phyloP scores from a whole-genome alignment of 2,329 filamentous ascomycete species.

The Gliomastix tumulicola region DNA sequence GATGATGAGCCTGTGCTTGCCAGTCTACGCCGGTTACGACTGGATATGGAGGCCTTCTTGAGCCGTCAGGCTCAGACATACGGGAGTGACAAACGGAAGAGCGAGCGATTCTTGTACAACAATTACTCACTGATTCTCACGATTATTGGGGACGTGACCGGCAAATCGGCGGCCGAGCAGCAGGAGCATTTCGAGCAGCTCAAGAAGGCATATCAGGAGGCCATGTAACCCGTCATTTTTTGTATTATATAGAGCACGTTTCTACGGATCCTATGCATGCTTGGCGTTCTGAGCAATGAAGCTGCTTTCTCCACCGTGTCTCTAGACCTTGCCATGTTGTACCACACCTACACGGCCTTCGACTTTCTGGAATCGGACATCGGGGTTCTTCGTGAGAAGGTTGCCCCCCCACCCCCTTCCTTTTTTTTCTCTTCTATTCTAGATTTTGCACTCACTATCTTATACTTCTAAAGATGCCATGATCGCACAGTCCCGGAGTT shows the following conservation, averaged over 20 bases:
- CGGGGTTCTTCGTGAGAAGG: too few species aligned
- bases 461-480: too few species aligned
- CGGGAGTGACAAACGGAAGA: slow-evolving; percentile 67
- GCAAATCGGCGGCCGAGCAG: slow-evolving; percentile 69
- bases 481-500: too few species aligned
- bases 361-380: too few species aligned
- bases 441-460: too few species aligned
- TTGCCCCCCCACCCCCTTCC: too few species aligned
- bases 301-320: too few species aligned
- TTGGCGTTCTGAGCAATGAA: not conserved
- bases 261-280: not conserved
- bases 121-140: slow-evolving; percentile 94
- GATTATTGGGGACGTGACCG: slow-evolving; percentile 73
- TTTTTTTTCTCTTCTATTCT: too few species aligned
- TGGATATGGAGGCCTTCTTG: slow-evolving; percentile 79
- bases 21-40: slow-evolving; percentile 68
- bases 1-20: slow-evolving; percentile 89
- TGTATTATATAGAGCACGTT: not conserved
- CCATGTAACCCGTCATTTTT: slow-evolving; percentile 7
- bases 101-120: slow-evolving; percentile 85
- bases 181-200: slow-evolving; percentile 66
- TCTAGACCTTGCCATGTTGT: too few species aligned
- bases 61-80: slow-evolving; percentile 56
- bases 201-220: slow-evolving; percentile 51
- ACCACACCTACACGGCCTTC: too few species aligned